phyloP scores from a whole-genome alignment of 1,139 yeast genomes.

The Pichia sp. region DNA sequence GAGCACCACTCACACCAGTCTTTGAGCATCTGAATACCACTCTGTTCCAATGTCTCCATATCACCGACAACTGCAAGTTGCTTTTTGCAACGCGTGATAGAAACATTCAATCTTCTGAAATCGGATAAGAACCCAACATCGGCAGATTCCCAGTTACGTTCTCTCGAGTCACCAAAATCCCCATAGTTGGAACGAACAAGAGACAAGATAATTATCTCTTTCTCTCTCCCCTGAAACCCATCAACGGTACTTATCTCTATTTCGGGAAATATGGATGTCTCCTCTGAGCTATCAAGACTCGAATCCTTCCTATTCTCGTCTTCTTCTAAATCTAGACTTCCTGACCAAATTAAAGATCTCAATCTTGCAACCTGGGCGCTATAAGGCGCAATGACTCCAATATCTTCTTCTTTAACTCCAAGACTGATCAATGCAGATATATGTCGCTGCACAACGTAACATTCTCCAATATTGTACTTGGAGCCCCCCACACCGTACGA shows the following conservation, averaged over 20 bases:
- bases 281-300: not conserved
- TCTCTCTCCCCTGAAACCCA: slow-evolving; percentile 94
- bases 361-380: slow-evolving; percentile 75
- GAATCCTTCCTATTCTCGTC: not conserved
- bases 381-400: slow-evolving; percentile 87
- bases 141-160: slow-evolving; percentile 31
- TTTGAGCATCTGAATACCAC: slow-evolving; percentile 47
- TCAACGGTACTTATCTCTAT: slow-evolving; percentile 85
- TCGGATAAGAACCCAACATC: slow-evolving; percentile 78
- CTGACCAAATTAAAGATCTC: slow-evolving; percentile 43
- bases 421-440: slow-evolving; percentile 43
- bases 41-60: slow-evolving; percentile 52
- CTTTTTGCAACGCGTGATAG: slow-evolving; percentile 84
- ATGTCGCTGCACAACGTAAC: slow-evolving; percentile 55
- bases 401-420: slow-evolving; percentile 48
- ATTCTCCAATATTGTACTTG: slow-evolving; percentile 74
- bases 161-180: not conserved
- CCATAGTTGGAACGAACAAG: slow-evolving; percentile 69
- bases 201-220: slow-evolving; percentile 83
- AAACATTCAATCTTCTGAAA: slow-evolving; percentile 73
- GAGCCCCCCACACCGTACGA: slow-evolving; percentile 34
- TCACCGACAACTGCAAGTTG: slow-evolving; percentile 87
- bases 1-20: slow-evolving; percentile 75
- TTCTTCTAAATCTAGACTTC: slow-evolving; percentile 29
- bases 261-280: slow-evolving; percentile 37